Evolutionary conservation across 2,329 filamentous ascomycete species (phyloP).

Genomic region (Colletotrichum sp.): DNA sequence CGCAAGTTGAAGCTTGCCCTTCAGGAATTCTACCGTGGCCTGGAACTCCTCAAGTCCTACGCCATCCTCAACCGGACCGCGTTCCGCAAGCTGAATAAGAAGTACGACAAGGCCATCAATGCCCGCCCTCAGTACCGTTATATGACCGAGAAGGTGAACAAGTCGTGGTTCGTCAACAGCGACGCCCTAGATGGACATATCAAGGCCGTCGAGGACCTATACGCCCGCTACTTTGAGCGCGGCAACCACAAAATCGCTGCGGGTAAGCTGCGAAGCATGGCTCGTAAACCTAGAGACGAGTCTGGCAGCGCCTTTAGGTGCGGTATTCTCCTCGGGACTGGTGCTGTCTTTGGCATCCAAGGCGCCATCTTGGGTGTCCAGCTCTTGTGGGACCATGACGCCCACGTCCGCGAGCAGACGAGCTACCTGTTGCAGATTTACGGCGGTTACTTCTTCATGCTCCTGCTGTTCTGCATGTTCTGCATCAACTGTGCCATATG

Average conservation of each 20-base stretch:
- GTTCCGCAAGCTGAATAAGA: conserved; percentile 98
- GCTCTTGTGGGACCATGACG: conserved; percentile 56
- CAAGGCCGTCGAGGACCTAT: conserved; percentile 84
- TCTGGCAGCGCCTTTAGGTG: conserved; percentile 64
- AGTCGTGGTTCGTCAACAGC: conserved; percentile 90
- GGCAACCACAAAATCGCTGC: conserved; percentile 92
- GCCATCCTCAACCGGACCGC: conserved; percentile 89
- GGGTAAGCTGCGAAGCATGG: conserved; percentile 81
- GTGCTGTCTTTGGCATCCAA: conserved; percentile 69
- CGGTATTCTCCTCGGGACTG: conserved; percentile 72
- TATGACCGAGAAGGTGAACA: conserved; percentile 90
- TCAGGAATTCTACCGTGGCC: conserved; percentile 89
- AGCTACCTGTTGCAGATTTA: conserved; percentile 87
- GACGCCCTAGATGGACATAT: conserved; percentile 84
- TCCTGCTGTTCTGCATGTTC: conserved; percentile 83
- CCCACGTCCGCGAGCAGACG: conserved; percentile 55
- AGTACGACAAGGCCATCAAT: conserved; percentile 91
- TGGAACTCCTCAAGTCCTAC: conserved; percentile 93
- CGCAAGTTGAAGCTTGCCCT: conserved; percentile 89
- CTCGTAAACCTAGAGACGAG: conserved; percentile 60
- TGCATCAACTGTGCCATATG: conserved; percentile 85
- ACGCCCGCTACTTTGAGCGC: conserved; percentile 91
- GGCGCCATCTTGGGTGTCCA: conserved; percentile 66
- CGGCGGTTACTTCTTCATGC: conserved; percentile 86
- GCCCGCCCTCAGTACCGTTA: conserved; percentile 80